Evolutionary conservation across 1,284 basidiomycete species (phyloP).

Genomic region (Ustilago xerochloae): DNA sequence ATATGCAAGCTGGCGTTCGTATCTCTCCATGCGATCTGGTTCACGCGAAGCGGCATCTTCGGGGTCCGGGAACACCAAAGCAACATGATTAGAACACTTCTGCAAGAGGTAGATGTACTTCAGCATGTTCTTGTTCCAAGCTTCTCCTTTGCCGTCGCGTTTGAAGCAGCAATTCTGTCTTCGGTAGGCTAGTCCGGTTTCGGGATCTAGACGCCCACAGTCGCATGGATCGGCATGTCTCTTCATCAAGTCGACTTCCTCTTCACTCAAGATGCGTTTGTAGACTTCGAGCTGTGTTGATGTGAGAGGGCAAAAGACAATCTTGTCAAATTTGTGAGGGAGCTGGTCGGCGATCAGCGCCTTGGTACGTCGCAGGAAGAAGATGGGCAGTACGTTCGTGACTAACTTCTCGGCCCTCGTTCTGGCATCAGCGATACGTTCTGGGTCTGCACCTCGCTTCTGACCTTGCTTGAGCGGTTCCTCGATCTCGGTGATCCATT

Average conservation of each 20-base stretch:
- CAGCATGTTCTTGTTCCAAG: slow-evolving; percentile 69
- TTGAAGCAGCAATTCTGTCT: slow-evolving; percentile 70
- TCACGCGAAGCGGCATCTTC: slow-evolving; percentile 32
- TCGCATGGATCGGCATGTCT: slow-evolving; percentile 77
- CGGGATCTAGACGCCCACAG: slow-evolving; percentile 73
- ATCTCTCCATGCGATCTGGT: slow-evolving; percentile 46
- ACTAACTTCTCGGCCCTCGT: slow-evolving; percentile 71
- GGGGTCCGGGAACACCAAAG: slow-evolving; percentile 79
- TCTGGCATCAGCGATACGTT: slow-evolving; percentile 73
- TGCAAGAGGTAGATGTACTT: slow-evolving; percentile 81
- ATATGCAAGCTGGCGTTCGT: slow-evolving; percentile 57
- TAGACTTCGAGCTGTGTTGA: slow-evolving; percentile 77
- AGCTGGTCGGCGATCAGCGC: slow-evolving; percentile 82
- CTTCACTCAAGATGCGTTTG: slow-evolving; percentile 75
- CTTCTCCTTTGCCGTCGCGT: slow-evolving; percentile 74
- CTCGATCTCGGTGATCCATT: slow-evolving; percentile 44
- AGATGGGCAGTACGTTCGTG: slow-evolving; percentile 77
- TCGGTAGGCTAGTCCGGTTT: slow-evolving; percentile 44
- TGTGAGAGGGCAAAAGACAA: slow-evolving; percentile 88
- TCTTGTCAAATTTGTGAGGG: slow-evolving; percentile 82
- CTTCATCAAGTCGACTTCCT: slow-evolving; percentile 76
- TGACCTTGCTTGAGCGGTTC: slow-evolving; percentile 76
- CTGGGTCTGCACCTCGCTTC: slow-evolving; percentile 73
- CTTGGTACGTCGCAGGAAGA: slow-evolving; percentile 84
- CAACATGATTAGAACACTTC: slow-evolving; percentile 86